A percentile compares a stretch with the other conserved stretches of the same genome.
Evolutionary conservation across 139 green algal genomes (phyloP).

Genomic region (Mesotaenium endlicherianum): DNA sequence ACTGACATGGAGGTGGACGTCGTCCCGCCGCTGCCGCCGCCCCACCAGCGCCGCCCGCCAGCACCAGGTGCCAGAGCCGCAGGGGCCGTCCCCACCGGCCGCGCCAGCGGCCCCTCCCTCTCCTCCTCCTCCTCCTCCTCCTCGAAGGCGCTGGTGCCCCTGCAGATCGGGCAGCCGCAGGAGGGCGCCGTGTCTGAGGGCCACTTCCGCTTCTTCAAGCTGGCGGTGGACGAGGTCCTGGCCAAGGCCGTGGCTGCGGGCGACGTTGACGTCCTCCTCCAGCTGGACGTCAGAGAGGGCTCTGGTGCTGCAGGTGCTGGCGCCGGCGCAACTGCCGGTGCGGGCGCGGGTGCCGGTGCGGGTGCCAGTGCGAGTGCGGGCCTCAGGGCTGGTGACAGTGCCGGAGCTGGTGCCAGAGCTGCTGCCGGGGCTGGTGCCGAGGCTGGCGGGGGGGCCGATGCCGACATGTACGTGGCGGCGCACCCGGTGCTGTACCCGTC

Average conservation of each 20-base stretch:
- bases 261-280: background rate
- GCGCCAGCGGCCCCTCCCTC: too few species aligned
- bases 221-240: background rate
- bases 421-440: background rate
- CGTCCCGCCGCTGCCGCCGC: background rate
- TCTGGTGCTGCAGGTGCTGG: too few species aligned
- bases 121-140: too few species aligned
- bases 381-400: too few species aligned
- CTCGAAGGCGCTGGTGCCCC: background rate
- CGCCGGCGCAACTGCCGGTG: too few species aligned
- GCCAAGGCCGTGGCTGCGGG: background rate
- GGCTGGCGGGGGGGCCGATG: background rate
- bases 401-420: too few species aligned
- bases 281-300: background rate
- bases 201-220: slow-evolving; percentile 34
- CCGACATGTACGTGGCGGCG: slow-evolving; percentile 40
- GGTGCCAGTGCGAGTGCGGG: too few species aligned
- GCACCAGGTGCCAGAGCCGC: too few species aligned
- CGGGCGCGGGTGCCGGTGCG: too few species aligned
- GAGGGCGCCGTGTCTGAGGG: slow-evolving; percentile 26
- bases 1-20: slow-evolving; percentile 50
- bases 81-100: too few species aligned
- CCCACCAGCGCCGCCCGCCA: too few species aligned
- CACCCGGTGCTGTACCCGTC: slow-evolving; percentile 34
- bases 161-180: slow-evolving; percentile 19